A percentile compares a stretch with the other conserved stretches of the same genome.
phyloP scores from a whole-genome alignment of 148 eudicot species.

The Rhododendron ferrugineum region DNA sequence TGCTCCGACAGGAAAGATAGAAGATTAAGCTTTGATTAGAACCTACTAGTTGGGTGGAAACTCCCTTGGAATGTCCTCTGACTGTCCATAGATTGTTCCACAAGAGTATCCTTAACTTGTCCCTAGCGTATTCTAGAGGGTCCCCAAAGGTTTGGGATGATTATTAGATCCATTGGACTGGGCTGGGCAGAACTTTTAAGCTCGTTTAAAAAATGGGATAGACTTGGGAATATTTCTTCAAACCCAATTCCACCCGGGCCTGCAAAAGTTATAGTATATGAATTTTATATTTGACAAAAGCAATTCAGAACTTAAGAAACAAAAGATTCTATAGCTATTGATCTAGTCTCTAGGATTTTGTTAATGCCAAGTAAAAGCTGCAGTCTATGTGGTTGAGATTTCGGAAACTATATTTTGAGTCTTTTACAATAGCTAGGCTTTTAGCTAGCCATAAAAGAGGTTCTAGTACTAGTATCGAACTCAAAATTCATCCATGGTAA shows the following conservation, averaged over 20 bases:
- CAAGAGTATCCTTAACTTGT: background rate
- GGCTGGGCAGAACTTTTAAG: background rate
- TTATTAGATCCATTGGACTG: background rate
- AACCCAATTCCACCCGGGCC: background rate
- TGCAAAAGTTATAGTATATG: background rate
- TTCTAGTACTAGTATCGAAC: background rate
- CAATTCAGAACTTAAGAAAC: background rate
- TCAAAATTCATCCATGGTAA: background rate
- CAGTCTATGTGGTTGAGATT: background rate
- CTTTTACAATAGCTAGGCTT: background rate
- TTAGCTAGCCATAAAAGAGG: background rate
- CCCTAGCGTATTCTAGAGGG: background rate
- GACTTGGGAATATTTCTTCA: background rate
- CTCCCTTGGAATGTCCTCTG: background rate
- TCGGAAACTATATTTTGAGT: background rate
- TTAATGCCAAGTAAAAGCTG: background rate
- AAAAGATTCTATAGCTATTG: background rate
- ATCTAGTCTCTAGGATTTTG: background rate
- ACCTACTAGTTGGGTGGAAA: background rate
- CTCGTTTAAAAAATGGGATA: background rate
- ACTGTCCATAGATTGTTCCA: background rate
- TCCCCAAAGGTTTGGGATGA: background rate
- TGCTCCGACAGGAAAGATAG: background rate
- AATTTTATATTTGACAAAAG: background rate
- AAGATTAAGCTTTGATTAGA: background rate